Conservation (phyloP, 2,329 filamentous ascomycete genomes). For the Colletotrichum siamense region DNA sequence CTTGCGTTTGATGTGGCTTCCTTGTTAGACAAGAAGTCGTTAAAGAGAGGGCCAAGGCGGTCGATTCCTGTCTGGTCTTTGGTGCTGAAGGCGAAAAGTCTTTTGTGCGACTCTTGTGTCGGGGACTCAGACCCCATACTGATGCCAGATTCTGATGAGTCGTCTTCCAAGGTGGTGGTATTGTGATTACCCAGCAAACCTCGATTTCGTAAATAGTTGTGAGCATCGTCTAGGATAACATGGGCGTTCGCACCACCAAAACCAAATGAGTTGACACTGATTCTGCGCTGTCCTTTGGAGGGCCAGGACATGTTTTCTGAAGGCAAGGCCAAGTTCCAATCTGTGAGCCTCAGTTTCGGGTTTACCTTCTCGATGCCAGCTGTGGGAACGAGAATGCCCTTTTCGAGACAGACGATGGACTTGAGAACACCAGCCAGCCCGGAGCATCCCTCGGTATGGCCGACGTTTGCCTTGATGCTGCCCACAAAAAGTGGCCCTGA, state of each 20-base stretch:
- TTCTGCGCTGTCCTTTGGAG: conserved; percentile 46
- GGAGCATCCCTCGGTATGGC: conserved; percentile 48
- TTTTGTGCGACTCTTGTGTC: background rate
- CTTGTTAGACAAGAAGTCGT: background rate
- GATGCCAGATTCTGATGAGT: background rate
- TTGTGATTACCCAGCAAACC: background rate
- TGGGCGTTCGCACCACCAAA: conserved; percentile 18
- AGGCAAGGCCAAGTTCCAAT: conserved; percentile 34
- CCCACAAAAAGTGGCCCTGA: conserved; percentile 36
- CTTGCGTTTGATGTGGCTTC: background rate
- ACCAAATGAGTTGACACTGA: conserved; percentile 34
- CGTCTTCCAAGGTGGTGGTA: background rate
- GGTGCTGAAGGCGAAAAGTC: background rate
- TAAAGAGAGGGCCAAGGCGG: background rate
- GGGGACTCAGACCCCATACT: background rate
- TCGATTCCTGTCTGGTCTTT: background rate
- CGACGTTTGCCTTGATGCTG: conserved; percentile 41
- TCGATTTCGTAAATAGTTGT: background rate
- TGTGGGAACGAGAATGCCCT: conserved; percentile 51
- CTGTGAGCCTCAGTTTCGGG: conserved; percentile 38
- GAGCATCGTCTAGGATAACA: conserved; percentile 32
- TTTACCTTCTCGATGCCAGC: conserved; percentile 54
- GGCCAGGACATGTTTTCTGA: conserved; percentile 25
- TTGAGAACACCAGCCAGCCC: conserved; percentile 51
- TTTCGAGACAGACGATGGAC: conserved; percentile 42